These are phyloP conservation scores for Biancaea sappan DNA, from an alignment of 306 rosid species.

Conservation along the genomic window DNA sequence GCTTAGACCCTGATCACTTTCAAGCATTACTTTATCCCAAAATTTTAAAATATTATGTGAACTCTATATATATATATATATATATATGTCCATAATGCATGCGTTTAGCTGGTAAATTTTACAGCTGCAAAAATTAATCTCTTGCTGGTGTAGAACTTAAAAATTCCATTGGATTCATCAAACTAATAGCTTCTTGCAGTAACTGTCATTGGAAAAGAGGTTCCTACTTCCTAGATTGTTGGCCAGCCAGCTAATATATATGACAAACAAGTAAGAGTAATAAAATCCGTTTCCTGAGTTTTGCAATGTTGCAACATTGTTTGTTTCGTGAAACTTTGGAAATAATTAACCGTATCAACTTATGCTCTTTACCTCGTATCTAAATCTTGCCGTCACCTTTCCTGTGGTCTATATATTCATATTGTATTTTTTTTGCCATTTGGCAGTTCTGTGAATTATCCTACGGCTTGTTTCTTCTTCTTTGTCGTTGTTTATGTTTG, in stretches of 20 bases:
- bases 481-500: not conserved
- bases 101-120: too few species aligned
- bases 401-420: too few species aligned
- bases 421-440: not conserved
- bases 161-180: too few species aligned
- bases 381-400: not conserved
- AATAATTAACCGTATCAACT: not conserved
- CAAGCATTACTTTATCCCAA: too few species aligned
- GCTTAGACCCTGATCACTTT: too few species aligned
- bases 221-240: not conserved
- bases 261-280: not conserved
- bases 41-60: too few species aligned
- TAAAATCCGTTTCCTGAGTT: not conserved
- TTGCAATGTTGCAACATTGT: not conserved
- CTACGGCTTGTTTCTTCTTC: not conserved
- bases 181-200: not conserved
- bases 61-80: too few species aligned
- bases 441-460: not conserved
- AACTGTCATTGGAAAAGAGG: not conserved
- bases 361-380: not conserved
- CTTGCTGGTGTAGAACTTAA: not conserved
- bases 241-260: not conserved
- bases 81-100: too few species aligned
- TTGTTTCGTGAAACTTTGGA: not conserved
- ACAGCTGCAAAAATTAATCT: too few species aligned